Evolutionary conservation across 1,139 yeast species (phyloP).

Genomic region (Kluyveromyces sp.): DNA sequence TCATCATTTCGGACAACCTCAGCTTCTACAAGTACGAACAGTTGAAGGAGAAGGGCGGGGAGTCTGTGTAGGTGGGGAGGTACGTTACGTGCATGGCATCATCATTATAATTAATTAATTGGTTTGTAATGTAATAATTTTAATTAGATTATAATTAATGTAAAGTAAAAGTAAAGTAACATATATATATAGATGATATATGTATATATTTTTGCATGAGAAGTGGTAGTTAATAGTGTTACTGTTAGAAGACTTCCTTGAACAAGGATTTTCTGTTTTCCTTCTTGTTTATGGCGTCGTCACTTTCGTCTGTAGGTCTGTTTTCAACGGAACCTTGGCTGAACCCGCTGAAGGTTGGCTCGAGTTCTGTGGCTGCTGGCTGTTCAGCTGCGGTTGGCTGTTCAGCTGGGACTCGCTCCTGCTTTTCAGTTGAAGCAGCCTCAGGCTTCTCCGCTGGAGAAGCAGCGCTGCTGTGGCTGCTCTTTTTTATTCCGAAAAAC

Average conservation of each 20-base stretch:
- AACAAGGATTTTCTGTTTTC: constrained; percentile 20
- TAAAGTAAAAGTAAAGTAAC: neutral
- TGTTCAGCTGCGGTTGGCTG: constrained; percentile 1
- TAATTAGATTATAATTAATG: neutral
- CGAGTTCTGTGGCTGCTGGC: constrained; percentile 3
- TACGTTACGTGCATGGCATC: neutral
- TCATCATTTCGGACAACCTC: constrained; percentile 9
- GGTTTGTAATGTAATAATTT: no score
- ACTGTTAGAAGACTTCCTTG: constrained; percentile 23
- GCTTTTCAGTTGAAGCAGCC: neutral
- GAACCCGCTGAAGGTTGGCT: constrained; percentile 22
- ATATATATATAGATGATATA: neutral
- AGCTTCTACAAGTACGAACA: constrained; percentile 26
- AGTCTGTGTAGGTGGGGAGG: neutral
- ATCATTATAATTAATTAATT: neutral
- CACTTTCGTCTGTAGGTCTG: constrained; percentile 4
- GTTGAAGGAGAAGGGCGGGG: constrained; percentile 2
- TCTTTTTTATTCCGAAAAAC: constrained; percentile 2
- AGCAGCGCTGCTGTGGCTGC: neutral
- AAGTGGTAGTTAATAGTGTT: neutral
- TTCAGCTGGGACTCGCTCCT: neutral
- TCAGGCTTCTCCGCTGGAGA: neutral
- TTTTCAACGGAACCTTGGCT: constrained; percentile 20
- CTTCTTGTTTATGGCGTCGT: constrained; percentile 1
- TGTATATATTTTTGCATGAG: no score